Percentiles rank a stretch among this genome's conserved stretches.
Conservation (phyloP, 2,329 filamentous ascomycete species). For the Botrytis byssoidea region DNA sequence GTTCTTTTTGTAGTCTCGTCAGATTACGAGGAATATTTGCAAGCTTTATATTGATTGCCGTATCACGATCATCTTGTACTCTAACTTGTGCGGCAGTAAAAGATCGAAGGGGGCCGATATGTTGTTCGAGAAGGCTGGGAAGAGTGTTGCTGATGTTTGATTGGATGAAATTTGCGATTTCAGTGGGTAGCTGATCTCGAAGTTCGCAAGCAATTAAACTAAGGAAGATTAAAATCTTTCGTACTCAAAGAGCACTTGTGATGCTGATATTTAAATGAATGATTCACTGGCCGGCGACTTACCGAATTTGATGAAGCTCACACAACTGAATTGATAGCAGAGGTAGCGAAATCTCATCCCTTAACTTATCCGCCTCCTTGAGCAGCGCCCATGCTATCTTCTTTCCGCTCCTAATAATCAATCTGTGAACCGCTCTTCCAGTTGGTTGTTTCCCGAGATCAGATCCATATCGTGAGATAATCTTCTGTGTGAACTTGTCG, state of each 20-base stretch:
- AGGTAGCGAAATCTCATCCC: background rate
- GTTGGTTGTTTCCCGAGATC: background rate
- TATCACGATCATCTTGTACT: background rate
- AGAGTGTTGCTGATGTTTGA: background rate
- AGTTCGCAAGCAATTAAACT: background rate
- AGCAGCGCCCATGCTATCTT: constrained; percentile 3
- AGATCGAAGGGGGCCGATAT: background rate
- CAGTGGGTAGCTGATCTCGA: background rate
- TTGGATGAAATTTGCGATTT: background rate
- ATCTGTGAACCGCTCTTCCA: background rate
- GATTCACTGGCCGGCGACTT: background rate
- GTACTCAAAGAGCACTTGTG: background rate
- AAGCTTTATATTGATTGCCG: background rate
- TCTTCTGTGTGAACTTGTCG: background rate
- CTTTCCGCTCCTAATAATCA: background rate
- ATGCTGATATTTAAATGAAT: background rate
- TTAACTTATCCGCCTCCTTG: background rate
- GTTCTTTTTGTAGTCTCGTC: background rate
- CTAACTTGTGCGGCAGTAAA: background rate
- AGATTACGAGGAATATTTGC: background rate
- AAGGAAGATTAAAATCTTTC: background rate
- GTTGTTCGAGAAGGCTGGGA: background rate
- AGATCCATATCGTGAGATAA: background rate
- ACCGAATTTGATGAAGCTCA: background rate
- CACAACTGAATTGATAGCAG: background rate